phyloP scores from a whole-genome alignment of 768 basidiomycete genomes.

The Suillus spraguei region DNA sequence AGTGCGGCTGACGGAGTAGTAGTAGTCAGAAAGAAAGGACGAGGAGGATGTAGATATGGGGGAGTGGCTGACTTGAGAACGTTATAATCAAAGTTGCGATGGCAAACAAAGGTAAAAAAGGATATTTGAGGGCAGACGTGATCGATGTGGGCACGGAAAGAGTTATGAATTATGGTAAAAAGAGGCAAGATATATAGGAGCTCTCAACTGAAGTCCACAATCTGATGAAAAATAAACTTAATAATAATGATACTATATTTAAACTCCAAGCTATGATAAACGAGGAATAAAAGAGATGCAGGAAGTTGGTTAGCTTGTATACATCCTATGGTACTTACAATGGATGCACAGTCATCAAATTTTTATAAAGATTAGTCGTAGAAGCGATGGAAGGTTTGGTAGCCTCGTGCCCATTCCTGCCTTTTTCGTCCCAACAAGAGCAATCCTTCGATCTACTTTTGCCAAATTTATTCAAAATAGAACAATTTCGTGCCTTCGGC shows the following conservation, averaged over 20 bases:
- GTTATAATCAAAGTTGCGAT: constrained; percentile 5
- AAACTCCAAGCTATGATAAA: constrained; percentile 8
- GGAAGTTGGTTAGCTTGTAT: not conserved
- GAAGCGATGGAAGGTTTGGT: constrained; percentile 11
- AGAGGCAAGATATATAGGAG: constrained; percentile 8
- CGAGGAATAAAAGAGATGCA: not conserved
- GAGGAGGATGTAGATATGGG: not conserved
- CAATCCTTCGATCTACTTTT: constrained; percentile 8
- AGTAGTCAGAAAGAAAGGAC: not conserved
- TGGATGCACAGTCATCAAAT: not conserved
- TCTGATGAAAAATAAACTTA: not conserved
- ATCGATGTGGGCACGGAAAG: constrained; percentile 1
- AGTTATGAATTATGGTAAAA: not conserved
- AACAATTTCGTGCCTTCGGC: not conserved
- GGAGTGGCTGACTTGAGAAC: constrained; percentile 4
- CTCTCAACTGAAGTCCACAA: too few relatives aligned
- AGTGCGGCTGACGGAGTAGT: not conserved
- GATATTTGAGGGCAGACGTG: constrained; percentile 8
- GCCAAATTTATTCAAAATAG: constrained; percentile 1
- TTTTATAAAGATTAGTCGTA: constrained; percentile 12
- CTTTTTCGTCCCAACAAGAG: constrained; percentile 30
- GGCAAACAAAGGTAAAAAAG: constrained; percentile 4
- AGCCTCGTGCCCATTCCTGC: constrained; percentile 21
- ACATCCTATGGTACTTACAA: not conserved
- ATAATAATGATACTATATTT: not conserved